Percentiles rank a stretch among this genome's conserved stretches.
phyloP scores from a whole-genome alignment of 768 basidiomycete species.

The Kwoniella dendrophila region DNA sequence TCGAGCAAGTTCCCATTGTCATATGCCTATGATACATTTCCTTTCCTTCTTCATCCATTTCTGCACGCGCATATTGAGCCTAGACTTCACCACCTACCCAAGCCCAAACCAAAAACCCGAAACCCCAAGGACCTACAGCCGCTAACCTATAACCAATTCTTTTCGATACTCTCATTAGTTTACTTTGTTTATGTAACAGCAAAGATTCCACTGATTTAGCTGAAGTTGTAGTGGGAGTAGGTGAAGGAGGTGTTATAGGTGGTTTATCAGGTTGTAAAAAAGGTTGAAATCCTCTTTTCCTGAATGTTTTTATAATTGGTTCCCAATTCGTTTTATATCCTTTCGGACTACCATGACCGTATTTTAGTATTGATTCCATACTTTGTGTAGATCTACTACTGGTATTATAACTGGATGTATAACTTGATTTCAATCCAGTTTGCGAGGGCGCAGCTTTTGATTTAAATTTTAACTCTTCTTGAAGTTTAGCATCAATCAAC shows the following conservation, averaged over 20 bases:
- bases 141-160: slow-evolving; percentile 49
- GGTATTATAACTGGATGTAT: too few species aligned
- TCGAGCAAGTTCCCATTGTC: too few species aligned
- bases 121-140: slow-evolving; percentile 54
- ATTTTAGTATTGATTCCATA: slow-evolving; percentile 5
- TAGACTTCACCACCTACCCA: slow-evolving; percentile 54
- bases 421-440: too few species aligned
- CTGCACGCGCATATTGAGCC: slow-evolving; percentile 4
- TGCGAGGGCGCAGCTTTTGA: too few species aligned
- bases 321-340: slow-evolving; percentile 6
- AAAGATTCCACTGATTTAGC: slow-evolving; percentile 12
- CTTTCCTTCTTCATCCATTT: slow-evolving; percentile 5
- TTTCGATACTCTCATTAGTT: slow-evolving; percentile 23
- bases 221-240: too few species aligned
- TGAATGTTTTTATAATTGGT: slow-evolving; percentile 29
- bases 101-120: slow-evolving; percentile 52
- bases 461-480: too few species aligned
- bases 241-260: too few species aligned
- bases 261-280: slow-evolving; percentile 41
- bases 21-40: too few species aligned
- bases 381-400: background rate
- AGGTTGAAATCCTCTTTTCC: slow-evolving; percentile 37
- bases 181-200: slow-evolving; percentile 10
- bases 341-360: background rate
- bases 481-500: slow-evolving; percentile 3